Conservation (phyloP, 2,329 filamentous ascomycete species). For the Fusarium pseudograminearum region DNA sequence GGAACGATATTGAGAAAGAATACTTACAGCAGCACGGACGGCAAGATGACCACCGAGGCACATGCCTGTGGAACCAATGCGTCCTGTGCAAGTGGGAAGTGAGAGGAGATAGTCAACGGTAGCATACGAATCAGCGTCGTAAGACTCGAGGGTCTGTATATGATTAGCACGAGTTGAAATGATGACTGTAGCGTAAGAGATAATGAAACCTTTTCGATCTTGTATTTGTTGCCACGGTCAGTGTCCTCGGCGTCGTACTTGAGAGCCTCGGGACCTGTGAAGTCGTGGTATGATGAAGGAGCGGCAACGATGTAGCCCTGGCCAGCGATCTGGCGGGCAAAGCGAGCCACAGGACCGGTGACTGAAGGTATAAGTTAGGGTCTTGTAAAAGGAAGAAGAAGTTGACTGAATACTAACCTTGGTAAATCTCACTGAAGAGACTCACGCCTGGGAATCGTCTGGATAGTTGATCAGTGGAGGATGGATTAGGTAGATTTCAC, state of each 20-base stretch:
- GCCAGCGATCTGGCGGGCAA: constrained; percentile 90
- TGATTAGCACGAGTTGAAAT: neutral
- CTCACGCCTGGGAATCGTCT: constrained; percentile 85
- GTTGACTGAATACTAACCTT: constrained; percentile 72
- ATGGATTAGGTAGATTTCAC: too few relatives aligned
- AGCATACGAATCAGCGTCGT: constrained; percentile 81
- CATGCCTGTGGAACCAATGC: constrained; percentile 86
- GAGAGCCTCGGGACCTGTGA: constrained; percentile 84
- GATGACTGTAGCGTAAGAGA: neutral
- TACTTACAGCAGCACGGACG: constrained; percentile 66
- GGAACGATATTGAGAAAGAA: neutral
- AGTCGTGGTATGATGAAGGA: constrained; percentile 93
- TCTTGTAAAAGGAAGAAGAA: constrained; percentile 9
- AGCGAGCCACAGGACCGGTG: constrained; percentile 88
- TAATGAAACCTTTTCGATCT: constrained; percentile 86
- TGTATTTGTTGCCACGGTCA: constrained; percentile 87
- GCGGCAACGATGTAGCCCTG: constrained; percentile 95
- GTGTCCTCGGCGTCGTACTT: constrained; percentile 90
- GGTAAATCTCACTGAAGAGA: constrained; percentile 94
- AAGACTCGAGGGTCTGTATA: constrained; percentile 79
- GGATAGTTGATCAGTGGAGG: constrained; percentile 11
- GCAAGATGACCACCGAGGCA: constrained; percentile 92
- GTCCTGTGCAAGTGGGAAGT: constrained; percentile 82
- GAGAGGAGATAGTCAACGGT: constrained; percentile 77
- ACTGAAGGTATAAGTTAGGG: constrained; percentile 62